These are phyloP conservation scores for Aspergillus neoniger DNA, from an alignment of 2,329 filamentous ascomycete genomes.

Conservation along the genomic window DNA sequence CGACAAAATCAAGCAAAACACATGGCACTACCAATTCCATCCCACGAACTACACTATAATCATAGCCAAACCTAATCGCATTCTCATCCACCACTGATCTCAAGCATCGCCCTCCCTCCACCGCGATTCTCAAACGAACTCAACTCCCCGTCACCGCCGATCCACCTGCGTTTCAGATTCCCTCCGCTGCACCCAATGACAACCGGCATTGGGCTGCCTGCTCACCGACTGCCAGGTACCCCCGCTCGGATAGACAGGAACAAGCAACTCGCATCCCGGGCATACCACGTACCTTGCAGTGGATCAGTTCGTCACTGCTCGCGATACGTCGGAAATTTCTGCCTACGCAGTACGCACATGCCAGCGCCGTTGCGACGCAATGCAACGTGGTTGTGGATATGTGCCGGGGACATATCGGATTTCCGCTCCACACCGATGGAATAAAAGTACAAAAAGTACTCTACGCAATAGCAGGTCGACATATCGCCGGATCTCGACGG, in stretches of 20 bases:
- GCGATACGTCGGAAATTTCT: background rate
- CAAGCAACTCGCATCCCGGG: background rate
- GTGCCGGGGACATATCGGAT: background rate
- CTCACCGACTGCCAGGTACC: background rate
- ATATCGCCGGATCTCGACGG: too few species aligned
- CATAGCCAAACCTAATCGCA: background rate
- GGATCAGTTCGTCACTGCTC: background rate
- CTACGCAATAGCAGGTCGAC: too few species aligned
- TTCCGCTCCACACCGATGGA: background rate
- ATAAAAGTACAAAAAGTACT: background rate
- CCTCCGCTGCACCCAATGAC: background rate
- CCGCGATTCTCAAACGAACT: background rate
- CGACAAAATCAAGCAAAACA: background rate
- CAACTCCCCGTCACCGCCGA: background rate
- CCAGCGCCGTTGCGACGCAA: background rate
- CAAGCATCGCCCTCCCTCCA: background rate
- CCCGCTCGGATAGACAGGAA: background rate
- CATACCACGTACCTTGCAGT: background rate
- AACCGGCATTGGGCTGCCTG: background rate
- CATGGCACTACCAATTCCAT: background rate
- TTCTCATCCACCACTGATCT: background rate
- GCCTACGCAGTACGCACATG: background rate
- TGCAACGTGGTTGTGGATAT: slow-evolving; percentile 2
- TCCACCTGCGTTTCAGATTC: slow-evolving; percentile 1
- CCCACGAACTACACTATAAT: background rate